Conservation (phyloP, 345 rosid genomes). For the Populus pruinosa region DNA sequence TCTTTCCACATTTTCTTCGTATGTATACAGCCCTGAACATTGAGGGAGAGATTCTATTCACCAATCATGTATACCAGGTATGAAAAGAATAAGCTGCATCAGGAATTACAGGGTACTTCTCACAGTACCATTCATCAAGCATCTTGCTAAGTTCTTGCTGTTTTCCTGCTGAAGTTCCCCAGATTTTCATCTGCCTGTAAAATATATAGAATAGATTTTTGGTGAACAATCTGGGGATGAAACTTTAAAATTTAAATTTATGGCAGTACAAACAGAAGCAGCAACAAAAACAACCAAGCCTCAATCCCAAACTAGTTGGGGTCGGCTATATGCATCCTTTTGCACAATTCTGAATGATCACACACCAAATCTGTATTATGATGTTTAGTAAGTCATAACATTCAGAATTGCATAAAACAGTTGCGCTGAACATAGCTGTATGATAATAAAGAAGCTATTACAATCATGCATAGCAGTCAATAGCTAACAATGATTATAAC, state of each 20-base stretch:
- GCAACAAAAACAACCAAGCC: too few species aligned
- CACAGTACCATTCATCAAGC: constrained; percentile 90
- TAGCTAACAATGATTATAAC: too few species aligned
- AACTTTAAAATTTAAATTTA: neutral
- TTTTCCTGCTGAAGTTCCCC: constrained; percentile 85
- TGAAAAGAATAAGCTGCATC: constrained; percentile 4
- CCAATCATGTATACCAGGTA: neutral
- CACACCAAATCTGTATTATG: too few species aligned
- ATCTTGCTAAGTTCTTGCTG: constrained; percentile 77
- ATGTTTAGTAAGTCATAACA: too few species aligned
- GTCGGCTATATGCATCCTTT: too few species aligned
- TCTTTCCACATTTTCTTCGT: constrained; percentile 61
- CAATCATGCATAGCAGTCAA: too few species aligned
- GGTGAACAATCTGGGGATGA: neutral
- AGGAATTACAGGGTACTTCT: constrained; percentile 18
- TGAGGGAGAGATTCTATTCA: neutral
- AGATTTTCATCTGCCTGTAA: constrained; percentile 80
- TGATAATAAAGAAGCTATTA: too few species aligned
- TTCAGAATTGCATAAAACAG: too few species aligned
- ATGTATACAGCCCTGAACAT: constrained; percentile 71
- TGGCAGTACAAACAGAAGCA: neutral
- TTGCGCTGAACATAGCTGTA: too few species aligned
- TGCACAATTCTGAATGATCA: too few species aligned
- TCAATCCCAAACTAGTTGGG: too few species aligned
- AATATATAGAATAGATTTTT: neutral